These are phyloP conservation scores for Cercospora canescens DNA, from an alignment of 2,329 filamentous ascomycete genomes.

Conservation along the genomic window DNA sequence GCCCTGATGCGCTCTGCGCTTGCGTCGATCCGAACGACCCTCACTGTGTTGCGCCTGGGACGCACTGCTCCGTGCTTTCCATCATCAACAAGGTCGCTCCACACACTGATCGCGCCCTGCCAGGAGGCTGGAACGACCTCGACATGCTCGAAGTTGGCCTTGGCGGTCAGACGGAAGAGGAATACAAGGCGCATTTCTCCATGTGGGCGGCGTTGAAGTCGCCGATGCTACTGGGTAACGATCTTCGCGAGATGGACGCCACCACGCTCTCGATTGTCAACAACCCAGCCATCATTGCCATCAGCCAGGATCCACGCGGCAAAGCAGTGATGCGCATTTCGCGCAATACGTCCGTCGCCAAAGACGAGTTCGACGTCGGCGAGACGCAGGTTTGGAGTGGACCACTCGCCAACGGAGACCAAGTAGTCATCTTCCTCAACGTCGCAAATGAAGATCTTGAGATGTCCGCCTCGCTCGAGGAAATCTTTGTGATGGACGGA, in stretches of 20 bases:
- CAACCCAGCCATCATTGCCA: constrained; percentile 52
- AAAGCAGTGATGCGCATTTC: neutral
- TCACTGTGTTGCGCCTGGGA: neutral
- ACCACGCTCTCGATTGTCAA: constrained; percentile 47
- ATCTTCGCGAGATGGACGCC: constrained; percentile 34
- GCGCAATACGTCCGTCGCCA: neutral
- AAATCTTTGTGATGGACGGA: neutral
- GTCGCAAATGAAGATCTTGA: neutral
- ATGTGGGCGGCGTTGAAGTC: constrained; percentile 53
- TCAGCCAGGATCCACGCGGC: constrained; percentile 48
- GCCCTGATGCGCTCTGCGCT: neutral
- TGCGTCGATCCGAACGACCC: neutral
- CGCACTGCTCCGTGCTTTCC: constrained; percentile 51
- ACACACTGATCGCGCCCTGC: constrained; percentile 39
- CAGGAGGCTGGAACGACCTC: constrained; percentile 42
- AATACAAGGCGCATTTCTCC: constrained; percentile 48
- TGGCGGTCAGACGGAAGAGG: constrained; percentile 40
- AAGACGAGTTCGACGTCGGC: constrained; percentile 1
- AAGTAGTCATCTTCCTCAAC: neutral
- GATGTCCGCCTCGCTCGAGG: neutral
- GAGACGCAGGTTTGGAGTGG: constrained; percentile 2
- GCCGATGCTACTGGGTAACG: constrained; percentile 50
- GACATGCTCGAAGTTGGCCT: constrained; percentile 54
- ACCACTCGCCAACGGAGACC: constrained; percentile 1
- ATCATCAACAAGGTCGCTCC: constrained; percentile 52